A percentile compares a stretch with the other conserved stretches of the same genome.
Conservation (phyloP, 2,329 filamentous ascomycete genomes). For the Pyrenophora seminiperda region DNA sequence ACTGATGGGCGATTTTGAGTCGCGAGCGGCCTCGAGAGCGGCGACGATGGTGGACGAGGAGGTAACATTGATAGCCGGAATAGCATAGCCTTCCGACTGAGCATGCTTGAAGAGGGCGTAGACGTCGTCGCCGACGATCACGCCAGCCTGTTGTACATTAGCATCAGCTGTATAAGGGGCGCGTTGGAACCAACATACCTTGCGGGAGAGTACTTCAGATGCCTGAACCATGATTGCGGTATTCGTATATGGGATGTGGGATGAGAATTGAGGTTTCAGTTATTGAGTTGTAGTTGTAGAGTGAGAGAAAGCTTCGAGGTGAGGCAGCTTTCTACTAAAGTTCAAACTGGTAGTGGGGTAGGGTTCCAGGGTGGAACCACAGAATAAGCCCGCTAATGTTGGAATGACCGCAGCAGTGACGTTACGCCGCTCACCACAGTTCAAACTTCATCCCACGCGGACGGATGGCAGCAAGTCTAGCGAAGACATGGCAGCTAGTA, state of each 20-base stretch:
- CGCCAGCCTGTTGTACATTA: slow-evolving; percentile 22
- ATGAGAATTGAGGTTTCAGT: not conserved
- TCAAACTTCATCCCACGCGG: too few relatives aligned
- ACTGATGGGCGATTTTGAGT: slow-evolving; percentile 80
- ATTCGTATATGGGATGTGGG: not conserved
- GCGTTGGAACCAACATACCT: slow-evolving; percentile 54
- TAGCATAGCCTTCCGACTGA: slow-evolving; percentile 69
- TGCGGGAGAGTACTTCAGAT: slow-evolving; percentile 59
- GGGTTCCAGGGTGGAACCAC: slow-evolving; percentile 5
- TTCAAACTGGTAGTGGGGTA: slow-evolving; percentile 17
- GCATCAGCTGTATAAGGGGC: slow-evolving; percentile 1
- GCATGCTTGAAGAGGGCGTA: slow-evolving; percentile 66
- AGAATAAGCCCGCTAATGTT: slow-evolving; percentile 15
- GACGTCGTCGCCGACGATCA: slow-evolving; percentile 70
- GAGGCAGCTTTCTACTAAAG: slow-evolving; percentile 12
- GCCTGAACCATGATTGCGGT: slow-evolving; percentile 30
- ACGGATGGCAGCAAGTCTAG: too few relatives aligned
- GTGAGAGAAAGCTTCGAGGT: not conserved
- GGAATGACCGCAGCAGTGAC: slow-evolving; percentile 17
- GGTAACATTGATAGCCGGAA: slow-evolving; percentile 63
- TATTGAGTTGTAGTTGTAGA: not conserved
- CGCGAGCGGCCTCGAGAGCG: slow-evolving; percentile 89
- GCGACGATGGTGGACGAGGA: slow-evolving; percentile 82
- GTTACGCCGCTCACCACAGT: slow-evolving; percentile 5
- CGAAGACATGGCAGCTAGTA: too few relatives aligned